These are phyloP conservation scores for Macrotyloma uniflorum DNA, from an alignment of 306 rosid species.

Conservation along the genomic window DNA sequence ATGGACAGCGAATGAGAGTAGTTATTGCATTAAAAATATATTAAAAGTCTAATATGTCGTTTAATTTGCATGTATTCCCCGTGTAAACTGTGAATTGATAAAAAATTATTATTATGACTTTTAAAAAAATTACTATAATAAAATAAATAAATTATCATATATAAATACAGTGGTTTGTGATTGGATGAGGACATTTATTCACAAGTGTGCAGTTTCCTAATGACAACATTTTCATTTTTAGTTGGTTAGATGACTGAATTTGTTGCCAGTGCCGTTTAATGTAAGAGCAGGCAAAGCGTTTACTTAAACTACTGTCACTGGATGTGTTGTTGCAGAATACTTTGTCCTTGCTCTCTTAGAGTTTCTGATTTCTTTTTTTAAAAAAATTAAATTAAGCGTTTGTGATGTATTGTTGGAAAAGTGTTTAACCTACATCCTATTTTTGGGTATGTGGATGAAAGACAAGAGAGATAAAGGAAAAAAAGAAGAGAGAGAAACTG, in stretches of 20 bases:
- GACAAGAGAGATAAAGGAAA: no score
- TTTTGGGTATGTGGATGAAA: no score
- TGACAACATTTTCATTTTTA: not conserved
- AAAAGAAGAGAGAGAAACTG: no score
- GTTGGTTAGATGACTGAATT: slow-evolving; percentile 12
- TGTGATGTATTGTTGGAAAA: not conserved
- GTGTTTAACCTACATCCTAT: no score
- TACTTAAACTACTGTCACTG: slow-evolving; percentile 30
- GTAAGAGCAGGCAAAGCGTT: not conserved
- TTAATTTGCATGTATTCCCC: no score
- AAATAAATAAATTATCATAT: not conserved
- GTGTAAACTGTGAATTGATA: not conserved
- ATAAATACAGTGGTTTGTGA: no score
- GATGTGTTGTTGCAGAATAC: not conserved
- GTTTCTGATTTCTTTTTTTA: not conserved
- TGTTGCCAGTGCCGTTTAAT: slow-evolving; percentile 27
- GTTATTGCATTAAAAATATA: not conserved
- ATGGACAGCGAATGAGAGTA: not conserved
- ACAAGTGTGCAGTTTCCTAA: not conserved
- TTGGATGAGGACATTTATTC: not conserved
- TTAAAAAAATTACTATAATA: not conserved
- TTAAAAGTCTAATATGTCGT: no score
- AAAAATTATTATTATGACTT: not conserved
- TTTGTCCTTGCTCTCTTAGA: not conserved
- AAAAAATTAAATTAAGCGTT: not conserved